A percentile compares a stretch with the other conserved stretches of the same genome.
These are phyloP conservation scores for Elsinoe fawcettii DNA, from an alignment of 2,329 filamentous ascomycete species.

Conservation along the genomic window DNA sequence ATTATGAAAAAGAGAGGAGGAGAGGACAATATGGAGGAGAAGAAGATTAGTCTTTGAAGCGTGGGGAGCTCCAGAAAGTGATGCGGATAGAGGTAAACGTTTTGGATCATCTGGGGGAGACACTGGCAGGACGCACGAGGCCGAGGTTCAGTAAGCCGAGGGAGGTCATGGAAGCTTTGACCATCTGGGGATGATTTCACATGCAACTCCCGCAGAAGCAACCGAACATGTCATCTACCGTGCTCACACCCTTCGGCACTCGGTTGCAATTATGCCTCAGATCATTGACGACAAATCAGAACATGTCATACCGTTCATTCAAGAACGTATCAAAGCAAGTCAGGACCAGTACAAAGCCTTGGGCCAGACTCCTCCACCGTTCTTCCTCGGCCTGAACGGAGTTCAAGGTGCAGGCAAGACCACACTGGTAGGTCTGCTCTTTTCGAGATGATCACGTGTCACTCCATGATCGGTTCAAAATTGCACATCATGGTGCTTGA, in stretches of 20 bases:
- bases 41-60: background rate
- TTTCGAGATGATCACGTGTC: background rate
- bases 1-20: slow-evolving; percentile 7
- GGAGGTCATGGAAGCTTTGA: slow-evolving; percentile 1
- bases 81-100: slow-evolving; percentile 4
- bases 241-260: background rate
- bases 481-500: background rate
- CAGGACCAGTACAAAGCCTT: slow-evolving; percentile 33
- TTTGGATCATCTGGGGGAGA: slow-evolving; percentile 8
- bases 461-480: background rate
- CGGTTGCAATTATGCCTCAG: slow-evolving; percentile 34
- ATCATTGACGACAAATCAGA: slow-evolving; percentile 71
- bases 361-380: slow-evolving; percentile 47
- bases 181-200: slow-evolving; percentile 8
- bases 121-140: background rate
- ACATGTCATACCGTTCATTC: slow-evolving; percentile 70
- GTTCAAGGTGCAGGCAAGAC: slow-evolving; percentile 91
- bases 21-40: slow-evolving; percentile 3
- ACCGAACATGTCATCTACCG: background rate
- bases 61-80: slow-evolving; percentile 7
- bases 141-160: slow-evolving; percentile 15
- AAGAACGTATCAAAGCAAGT: slow-evolving; percentile 51
- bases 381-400: slow-evolving; percentile 83
- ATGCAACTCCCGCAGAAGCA: slow-evolving; percentile 5
- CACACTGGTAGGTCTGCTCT: slow-evolving; percentile 54